A percentile compares a stretch with the other conserved stretches of the same genome.
Conservation (phyloP, 352 stramenopile genomes). For the Phytophthora citrophthora region DNA sequence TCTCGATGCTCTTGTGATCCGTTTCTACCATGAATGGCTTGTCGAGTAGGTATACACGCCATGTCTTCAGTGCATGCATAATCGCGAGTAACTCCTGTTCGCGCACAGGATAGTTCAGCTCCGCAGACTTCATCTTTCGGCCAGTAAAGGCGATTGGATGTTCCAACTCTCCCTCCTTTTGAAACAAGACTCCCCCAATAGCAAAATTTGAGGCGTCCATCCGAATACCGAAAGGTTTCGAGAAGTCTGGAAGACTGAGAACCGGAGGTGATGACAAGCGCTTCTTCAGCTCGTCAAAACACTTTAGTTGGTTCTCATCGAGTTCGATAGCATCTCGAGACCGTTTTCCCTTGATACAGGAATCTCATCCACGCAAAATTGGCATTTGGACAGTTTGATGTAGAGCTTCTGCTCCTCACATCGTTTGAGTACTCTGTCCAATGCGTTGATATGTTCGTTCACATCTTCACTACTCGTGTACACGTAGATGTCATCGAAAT, state of each 20-base stretch:
- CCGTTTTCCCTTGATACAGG: no score
- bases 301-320: no score
- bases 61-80: neutral
- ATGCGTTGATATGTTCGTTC: neutral
- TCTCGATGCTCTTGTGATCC: conserved; percentile 27
- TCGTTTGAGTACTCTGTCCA: no score
- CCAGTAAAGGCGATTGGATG: conserved; percentile 3
- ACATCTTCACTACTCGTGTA: neutral
- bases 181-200: neutral
- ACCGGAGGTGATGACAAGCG: no score
- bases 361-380: no score
- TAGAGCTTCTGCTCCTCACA: no score
- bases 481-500: conserved; percentile 6
- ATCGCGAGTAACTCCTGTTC: neutral
- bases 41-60: conserved; percentile 16
- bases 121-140: conserved; percentile 4
- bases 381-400: conserved; percentile 6
- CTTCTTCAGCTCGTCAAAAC: no score
- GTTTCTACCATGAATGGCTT: conserved; percentile 14
- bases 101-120: neutral
- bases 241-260: no score
- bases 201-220: conserved; percentile 7
- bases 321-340: no score
- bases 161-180: conserved; percentile 12
- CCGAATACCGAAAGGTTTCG: no score